Evolutionary conservation across 1,284 basidiomycete species (phyloP).

Genomic region (Apiotrichum gracile): DNA sequence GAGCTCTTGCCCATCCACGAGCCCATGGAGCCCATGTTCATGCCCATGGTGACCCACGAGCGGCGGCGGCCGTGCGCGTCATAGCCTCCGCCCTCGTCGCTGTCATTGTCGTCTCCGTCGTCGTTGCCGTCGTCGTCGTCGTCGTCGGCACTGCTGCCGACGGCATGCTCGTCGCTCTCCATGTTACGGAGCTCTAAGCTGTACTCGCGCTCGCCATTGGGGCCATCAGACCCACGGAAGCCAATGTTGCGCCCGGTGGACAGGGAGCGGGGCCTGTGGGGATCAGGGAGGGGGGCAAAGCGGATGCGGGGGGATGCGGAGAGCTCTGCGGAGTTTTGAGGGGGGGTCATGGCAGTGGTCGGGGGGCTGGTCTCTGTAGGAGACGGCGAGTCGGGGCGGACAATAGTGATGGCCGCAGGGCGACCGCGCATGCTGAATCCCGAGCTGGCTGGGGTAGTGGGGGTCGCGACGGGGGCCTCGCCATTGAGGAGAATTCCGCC

Average conservation of each 20-base stretch:
- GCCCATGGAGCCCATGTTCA: constrained; percentile 18
- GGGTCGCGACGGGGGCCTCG: neutral
- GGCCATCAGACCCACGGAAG: constrained; percentile 8
- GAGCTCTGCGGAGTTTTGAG: neutral
- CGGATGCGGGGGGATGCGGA: constrained; percentile 28
- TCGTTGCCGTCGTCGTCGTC: constrained; percentile 20
- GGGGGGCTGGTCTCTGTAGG: neutral
- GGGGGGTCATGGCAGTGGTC: neutral
- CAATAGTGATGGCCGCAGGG: neutral
- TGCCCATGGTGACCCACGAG: constrained; percentile 19
- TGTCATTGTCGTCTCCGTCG: constrained; percentile 28
- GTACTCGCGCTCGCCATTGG: constrained; percentile 16
- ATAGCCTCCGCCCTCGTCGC: constrained; percentile 25
- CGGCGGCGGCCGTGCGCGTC: constrained; percentile 13
- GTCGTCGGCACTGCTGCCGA: constrained; percentile 27
- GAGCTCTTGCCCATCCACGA: constrained; percentile 33
- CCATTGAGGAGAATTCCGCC: constrained; percentile 15
- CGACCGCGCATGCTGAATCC: neutral
- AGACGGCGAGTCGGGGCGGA: neutral
- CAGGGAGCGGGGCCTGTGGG: constrained; percentile 37
- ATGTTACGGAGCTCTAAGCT: constrained; percentile 9
- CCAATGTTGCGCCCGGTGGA: constrained; percentile 39
- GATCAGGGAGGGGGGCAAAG: constrained; percentile 46
- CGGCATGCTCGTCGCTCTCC: constrained; percentile 25
- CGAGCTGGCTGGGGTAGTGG: neutral